Conservation (phyloP, 164 flowering plant species). For the Magnolia sinica region DNA sequence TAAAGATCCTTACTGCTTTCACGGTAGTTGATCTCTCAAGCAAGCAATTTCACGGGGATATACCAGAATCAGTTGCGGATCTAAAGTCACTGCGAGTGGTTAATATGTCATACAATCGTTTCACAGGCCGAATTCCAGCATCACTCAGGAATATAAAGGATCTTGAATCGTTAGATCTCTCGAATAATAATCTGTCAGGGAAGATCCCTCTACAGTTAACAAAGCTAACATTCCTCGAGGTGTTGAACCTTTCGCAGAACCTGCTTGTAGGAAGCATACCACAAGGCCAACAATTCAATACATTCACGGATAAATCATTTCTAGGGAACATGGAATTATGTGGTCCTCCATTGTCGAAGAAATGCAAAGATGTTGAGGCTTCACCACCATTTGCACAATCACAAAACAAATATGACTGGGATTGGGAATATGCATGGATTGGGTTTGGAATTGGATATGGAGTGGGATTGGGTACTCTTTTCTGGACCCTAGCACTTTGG, state of each 20-base stretch:
- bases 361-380: not conserved
- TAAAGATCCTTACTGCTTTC: slow-evolving; percentile 39
- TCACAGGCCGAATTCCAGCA: slow-evolving; percentile 33
- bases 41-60: slow-evolving; percentile 42
- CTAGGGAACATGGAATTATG: slow-evolving; percentile 33
- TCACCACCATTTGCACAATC: not conserved
- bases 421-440: not conserved
- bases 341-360: not conserved
- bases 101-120: slow-evolving; percentile 36
- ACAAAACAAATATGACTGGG: not conserved
- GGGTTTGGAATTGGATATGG: not conserved
- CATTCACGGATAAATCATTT: slow-evolving; percentile 23
- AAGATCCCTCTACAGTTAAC: slow-evolving; percentile 26
- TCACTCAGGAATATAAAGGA: slow-evolving; percentile 29
- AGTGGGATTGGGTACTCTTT: not conserved
- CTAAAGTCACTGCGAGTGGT: slow-evolving; percentile 40
- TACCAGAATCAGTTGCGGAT: slow-evolving; percentile 42
- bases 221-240: slow-evolving; percentile 22
- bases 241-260: slow-evolving; percentile 36
- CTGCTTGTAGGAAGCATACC: slow-evolving; percentile 32
- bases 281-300: slow-evolving; percentile 22
- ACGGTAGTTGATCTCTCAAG: slow-evolving; percentile 49
- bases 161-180: slow-evolving; percentile 32
- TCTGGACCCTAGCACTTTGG: not conserved
- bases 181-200: slow-evolving; percentile 29